Conservation (phyloP, 495 filamentous ascomycete genomes). For the Cercophora sp. region DNA sequence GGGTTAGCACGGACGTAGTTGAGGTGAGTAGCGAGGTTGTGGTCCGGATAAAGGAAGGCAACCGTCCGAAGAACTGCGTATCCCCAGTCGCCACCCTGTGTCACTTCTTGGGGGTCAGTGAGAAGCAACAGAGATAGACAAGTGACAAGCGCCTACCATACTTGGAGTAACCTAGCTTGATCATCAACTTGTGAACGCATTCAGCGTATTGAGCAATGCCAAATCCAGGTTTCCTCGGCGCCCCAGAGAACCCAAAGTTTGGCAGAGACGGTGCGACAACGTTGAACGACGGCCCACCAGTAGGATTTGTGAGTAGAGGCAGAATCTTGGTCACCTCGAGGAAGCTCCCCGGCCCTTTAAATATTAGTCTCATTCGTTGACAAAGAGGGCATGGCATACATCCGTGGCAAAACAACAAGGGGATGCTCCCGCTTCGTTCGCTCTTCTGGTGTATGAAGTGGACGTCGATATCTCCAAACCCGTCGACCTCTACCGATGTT, state of each 20-base stretch:
- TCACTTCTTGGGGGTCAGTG: conserved; percentile 22
- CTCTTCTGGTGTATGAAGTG: conserved; percentile 55
- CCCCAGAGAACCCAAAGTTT: conserved; percentile 32
- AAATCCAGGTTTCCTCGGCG: conserved; percentile 13
- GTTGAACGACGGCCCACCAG: conserved; percentile 52
- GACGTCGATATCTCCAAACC: conserved; percentile 43
- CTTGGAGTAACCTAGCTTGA: conserved; percentile 12
- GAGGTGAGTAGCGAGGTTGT: conserved; percentile 58
- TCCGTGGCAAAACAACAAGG: conserved; percentile 54
- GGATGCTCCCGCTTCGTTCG: conserved; percentile 40
- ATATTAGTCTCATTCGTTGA: not conserved
- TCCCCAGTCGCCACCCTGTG: conserved; percentile 70
- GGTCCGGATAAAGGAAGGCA: conserved; percentile 50
- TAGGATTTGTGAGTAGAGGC: conserved; percentile 43
- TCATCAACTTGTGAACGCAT: conserved; percentile 14
- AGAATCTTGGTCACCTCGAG: conserved; percentile 63
- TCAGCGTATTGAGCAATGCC: conserved; percentile 13
- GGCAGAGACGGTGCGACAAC: conserved; percentile 63
- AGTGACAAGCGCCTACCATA: conserved; percentile 19
- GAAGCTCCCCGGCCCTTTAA: conserved; percentile 63
- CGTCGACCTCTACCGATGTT: conserved; percentile 38
- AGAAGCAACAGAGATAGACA: too few species aligned
- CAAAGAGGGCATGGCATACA: conserved; percentile 32
- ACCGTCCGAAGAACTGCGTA: conserved; percentile 57
- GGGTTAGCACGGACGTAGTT: conserved; percentile 50